phyloP scores from a whole-genome alignment of 2,329 filamentous ascomycete genomes.

The Leptodontidium sp. region DNA sequence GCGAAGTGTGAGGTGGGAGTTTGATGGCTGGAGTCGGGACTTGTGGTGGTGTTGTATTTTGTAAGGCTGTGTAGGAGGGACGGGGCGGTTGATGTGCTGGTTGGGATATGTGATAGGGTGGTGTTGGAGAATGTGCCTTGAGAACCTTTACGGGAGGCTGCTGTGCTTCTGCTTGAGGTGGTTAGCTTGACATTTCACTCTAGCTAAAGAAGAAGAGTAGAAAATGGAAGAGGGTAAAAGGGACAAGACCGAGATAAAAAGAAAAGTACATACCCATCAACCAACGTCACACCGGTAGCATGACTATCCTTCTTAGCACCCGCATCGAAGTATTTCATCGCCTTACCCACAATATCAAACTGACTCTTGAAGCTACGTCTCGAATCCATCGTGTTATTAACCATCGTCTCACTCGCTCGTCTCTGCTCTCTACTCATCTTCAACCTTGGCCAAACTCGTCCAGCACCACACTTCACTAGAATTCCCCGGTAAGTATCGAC shows the following conservation, averaged over 20 bases:
- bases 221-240: background rate
- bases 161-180: background rate
- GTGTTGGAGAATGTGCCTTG: slow-evolving; percentile 13
- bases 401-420: background rate
- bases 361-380: slow-evolving; percentile 24
- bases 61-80: background rate
- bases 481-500: slow-evolving; percentile 56
- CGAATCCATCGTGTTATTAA: background rate
- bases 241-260: background rate
- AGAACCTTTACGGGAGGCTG: slow-evolving; percentile 19
- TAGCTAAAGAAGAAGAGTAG: background rate
- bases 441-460: slow-evolving; percentile 38
- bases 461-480: slow-evolving; percentile 38
- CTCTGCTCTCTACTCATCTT: slow-evolving; percentile 24
- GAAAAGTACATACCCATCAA: slow-evolving; percentile 8
- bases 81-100: slow-evolving; percentile 6
- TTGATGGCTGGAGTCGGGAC: background rate
- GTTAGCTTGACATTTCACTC: background rate
- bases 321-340: slow-evolving; percentile 39
- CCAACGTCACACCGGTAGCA: slow-evolving; percentile 19
- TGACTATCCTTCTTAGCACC: slow-evolving; percentile 27
- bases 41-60: too few species aligned
- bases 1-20: background rate
- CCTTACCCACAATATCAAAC: slow-evolving; percentile 41
- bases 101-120: slow-evolving; percentile 1